Conservation (phyloP, 495 filamentous ascomycete species). For the Hypoxylon subgilvum region DNA sequence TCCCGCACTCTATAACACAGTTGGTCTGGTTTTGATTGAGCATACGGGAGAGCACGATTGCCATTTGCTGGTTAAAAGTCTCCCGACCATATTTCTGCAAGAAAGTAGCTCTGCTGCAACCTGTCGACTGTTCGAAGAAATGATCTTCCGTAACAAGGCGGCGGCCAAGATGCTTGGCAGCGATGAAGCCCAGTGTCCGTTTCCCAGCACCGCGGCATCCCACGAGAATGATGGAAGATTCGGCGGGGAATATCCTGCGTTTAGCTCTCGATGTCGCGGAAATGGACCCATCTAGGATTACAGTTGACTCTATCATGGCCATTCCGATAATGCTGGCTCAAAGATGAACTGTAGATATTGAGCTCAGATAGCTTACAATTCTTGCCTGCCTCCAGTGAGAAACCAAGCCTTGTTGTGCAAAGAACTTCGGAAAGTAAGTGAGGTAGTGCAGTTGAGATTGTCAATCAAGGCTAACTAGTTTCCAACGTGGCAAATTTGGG, state of each 20-base stretch:
- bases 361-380: neutral
- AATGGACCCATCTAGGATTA: constrained; percentile 30
- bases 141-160: constrained; percentile 74
- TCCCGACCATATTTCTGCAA: constrained; percentile 64
- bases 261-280: constrained; percentile 41
- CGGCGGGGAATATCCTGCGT: constrained; percentile 58
- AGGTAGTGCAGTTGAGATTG: neutral
- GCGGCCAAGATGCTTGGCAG: constrained; percentile 71
- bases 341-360: neutral
- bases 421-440: neutral
- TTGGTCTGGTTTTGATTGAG: constrained; percentile 66
- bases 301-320: constrained; percentile 19
- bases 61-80: constrained; percentile 66
- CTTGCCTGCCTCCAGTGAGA: neutral
- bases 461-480: neutral
- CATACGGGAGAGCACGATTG: constrained; percentile 67
- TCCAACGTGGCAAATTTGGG: neutral
- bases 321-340: constrained; percentile 3
- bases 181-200: constrained; percentile 76
- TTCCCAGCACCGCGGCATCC: constrained; percentile 79
- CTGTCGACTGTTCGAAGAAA: constrained; percentile 71
- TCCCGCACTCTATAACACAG: constrained; percentile 75
- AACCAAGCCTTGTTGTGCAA: neutral
- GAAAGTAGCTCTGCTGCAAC: constrained; percentile 65
- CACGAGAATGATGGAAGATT: constrained; percentile 75